Conservation (phyloP, 345 rosid genomes). For the Boechera retrofracta region DNA sequence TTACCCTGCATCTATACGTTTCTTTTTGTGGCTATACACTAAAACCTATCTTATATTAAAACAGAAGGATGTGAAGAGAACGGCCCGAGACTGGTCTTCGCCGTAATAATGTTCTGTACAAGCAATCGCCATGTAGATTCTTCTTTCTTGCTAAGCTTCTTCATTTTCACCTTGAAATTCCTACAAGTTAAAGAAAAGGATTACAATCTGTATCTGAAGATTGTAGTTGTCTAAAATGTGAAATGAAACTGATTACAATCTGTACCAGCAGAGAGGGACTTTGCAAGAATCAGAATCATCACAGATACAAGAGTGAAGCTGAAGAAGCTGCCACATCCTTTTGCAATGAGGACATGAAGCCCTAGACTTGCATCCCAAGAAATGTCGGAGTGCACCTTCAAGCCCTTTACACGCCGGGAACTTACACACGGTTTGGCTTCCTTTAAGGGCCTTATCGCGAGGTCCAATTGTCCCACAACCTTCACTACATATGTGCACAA, state of each 20-base stretch:
- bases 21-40: slow-evolving; percentile 12
- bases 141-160: slow-evolving; percentile 72
- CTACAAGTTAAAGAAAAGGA: slow-evolving; percentile 35
- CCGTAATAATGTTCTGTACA: slow-evolving; percentile 68
- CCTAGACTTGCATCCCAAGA: slow-evolving; percentile 73
- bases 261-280: slow-evolving; percentile 85
- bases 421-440: slow-evolving; percentile 56
- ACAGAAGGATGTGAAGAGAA: slow-evolving; percentile 49
- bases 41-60: slow-evolving; percentile 30
- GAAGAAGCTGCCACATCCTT: slow-evolving; percentile 92
- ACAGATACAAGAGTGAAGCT: slow-evolving; percentile 88
- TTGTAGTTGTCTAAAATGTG: background rate
- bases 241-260: background rate
- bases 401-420: slow-evolving; percentile 89
- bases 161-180: slow-evolving; percentile 71
- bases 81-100: slow-evolving; percentile 62
- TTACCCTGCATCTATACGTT: background rate
- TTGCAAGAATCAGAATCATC: slow-evolving; percentile 71
- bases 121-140: slow-evolving; percentile 70
- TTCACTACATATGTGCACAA: slow-evolving; percentile 83
- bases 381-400: slow-evolving; percentile 77
- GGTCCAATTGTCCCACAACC: slow-evolving; percentile 94
- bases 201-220: background rate
- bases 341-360: slow-evolving; percentile 79
- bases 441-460: slow-evolving; percentile 62